A percentile compares a stretch with the other conserved stretches of the same genome.
phyloP scores from a whole-genome alignment of 352 stramenopile genomes.

The Phytophthora hybrid region DNA sequence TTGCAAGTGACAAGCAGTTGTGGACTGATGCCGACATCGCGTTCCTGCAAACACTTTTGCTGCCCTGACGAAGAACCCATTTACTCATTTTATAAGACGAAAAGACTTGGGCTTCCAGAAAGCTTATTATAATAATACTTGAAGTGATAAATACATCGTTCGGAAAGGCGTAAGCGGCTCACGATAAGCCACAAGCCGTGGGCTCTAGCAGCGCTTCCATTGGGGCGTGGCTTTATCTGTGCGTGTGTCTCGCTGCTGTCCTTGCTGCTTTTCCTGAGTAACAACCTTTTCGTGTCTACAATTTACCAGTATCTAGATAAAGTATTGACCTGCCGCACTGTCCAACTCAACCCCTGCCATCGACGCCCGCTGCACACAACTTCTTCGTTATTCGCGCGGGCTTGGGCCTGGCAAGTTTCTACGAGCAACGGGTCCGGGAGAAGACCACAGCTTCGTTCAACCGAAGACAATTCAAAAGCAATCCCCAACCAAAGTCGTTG shows the following conservation, averaged over 20 bases:
- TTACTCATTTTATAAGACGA: too few relatives aligned
- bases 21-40: constrained; percentile 86
- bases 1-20: constrained; percentile 52
- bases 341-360: constrained; percentile 27
- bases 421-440: constrained; percentile 6
- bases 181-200: constrained; percentile 38
- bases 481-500: constrained; percentile 11
- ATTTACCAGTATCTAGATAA: constrained; percentile 47
- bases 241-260: constrained; percentile 39
- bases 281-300: constrained; percentile 31
- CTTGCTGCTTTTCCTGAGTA: constrained; percentile 39
- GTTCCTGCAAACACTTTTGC: constrained; percentile 76
- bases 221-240: constrained; percentile 46
- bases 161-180: constrained; percentile 24
- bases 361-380: constrained; percentile 1
- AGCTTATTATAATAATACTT: too few relatives aligned
- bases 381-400: neutral
- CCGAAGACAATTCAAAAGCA: constrained; percentile 24
- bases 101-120: too few relatives aligned
- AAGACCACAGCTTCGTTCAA: constrained; percentile 21
- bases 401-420: constrained; percentile 15
- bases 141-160: constrained; percentile 28
- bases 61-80: constrained; percentile 44
- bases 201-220: constrained; percentile 41
- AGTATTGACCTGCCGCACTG: constrained; percentile 31